Base-by-base conservation (phyloP, 2,329 filamentous ascomycete genomes). In the Tolypocladium tundrense region DNA sequence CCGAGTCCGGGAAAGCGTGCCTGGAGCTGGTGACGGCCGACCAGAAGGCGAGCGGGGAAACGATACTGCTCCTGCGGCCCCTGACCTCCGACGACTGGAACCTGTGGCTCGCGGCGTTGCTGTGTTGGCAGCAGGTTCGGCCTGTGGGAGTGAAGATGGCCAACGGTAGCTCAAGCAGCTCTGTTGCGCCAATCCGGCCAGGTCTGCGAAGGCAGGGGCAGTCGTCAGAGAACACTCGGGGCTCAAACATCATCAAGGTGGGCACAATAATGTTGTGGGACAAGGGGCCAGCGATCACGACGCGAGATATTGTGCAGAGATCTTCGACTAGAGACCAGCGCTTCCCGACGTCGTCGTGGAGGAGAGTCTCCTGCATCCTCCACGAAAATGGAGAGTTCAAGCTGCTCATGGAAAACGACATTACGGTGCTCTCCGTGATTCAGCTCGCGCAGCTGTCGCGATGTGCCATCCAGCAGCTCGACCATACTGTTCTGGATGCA, bases 351-450 rank as follows among this genome's bases (percentile, higher is more conserved):
- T 79, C 79, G 4, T 82, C 87, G 13, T 97, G 94, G 94, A 85
- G 89, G 65, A 84, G 84, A 62, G 91, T 97, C 4, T 97, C 91
- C 37, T 97, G 92, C 71, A 95, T 94, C 21, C 78, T 99, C 31
- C 90, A 96, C 64, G 94, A 97, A 68, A 96, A 96, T 65, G 94
- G 94, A 58, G 90, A 95, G 68, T 87, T 99, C 69, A 96, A 93
- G 67, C 81, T 99, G 13, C 87, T 94, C 71, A 88, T 88, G 1
- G 93, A 97, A 66, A 87, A 88, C 57, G 92, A 96, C 64, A 86
- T 88, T 53, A 85, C 86, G 0, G 79, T 95, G 10, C 79, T 97
- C 19, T 88, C 89, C 35, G 84, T 91, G 53, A 88, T 97, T 56
- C 91, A 96, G 66, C 79, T 99, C 6, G 90, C 91, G 14, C 90